phyloP scores from a whole-genome alignment of 2,329 filamentous ascomycete genomes.

The Aspergillus sp. region DNA sequence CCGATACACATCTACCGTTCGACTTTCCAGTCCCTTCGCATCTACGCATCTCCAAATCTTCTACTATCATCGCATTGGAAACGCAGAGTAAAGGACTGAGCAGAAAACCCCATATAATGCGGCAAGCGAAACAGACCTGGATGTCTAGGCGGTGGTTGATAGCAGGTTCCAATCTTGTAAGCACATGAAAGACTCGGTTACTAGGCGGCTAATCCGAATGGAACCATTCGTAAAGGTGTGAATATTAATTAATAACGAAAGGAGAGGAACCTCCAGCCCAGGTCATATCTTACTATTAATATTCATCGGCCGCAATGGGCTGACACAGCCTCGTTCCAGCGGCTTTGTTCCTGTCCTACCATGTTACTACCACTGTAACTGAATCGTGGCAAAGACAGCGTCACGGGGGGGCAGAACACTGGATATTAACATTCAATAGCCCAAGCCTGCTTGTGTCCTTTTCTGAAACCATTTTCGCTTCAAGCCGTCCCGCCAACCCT shows the following conservation, averaged over 20 bases:
- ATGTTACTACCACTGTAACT: background rate
- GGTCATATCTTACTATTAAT: constrained; percentile 5
- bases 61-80: background rate
- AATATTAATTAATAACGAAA: background rate
- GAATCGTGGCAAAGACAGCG: background rate
- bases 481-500: background rate
- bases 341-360: background rate
- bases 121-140: background rate
- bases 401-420: background rate
- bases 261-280: background rate
- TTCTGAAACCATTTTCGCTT: background rate
- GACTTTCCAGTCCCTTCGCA: background rate
- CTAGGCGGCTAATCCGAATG: constrained; percentile 11
- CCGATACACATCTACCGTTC: background rate
- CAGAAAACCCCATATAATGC: background rate
- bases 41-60: background rate
- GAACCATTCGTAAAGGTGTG: constrained; percentile 4
- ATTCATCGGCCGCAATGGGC: background rate
- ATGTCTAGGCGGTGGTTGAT: background rate
- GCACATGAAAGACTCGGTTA: background rate
- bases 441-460: background rate
- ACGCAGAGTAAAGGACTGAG: background rate
- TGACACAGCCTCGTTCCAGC: constrained; percentile 8
- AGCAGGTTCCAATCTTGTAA: background rate
- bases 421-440: background rate